A percentile compares a stretch with the other conserved stretches of the same genome.
Conservation (phyloP, 352 stramenopile species). For the Pythium scleroteichum region DNA sequence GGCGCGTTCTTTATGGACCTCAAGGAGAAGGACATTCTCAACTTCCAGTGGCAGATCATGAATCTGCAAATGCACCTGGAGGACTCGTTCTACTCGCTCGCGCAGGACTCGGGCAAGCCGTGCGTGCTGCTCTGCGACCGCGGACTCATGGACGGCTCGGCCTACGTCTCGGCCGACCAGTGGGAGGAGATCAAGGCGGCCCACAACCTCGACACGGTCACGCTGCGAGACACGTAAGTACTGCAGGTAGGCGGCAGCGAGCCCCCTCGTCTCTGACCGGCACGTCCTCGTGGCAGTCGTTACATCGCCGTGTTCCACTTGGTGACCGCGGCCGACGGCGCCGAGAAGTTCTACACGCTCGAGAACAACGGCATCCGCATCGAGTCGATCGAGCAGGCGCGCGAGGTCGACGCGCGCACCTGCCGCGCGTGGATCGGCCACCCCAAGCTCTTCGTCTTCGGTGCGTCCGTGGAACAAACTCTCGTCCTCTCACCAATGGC, state of each 20-base stretch:
- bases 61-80: constrained; percentile 85
- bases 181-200: constrained; percentile 86
- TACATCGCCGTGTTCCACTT: constrained; percentile 90
- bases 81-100: constrained; percentile 83
- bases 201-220: constrained; percentile 86
- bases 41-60: constrained; percentile 89
- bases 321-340: constrained; percentile 91
- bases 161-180: constrained; percentile 91
- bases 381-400: constrained; percentile 92
- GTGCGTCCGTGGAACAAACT: constrained; percentile 42
- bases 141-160: constrained; percentile 94
- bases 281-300: constrained; percentile 33
- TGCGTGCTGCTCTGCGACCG: constrained; percentile 96
- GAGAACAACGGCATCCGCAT: constrained; percentile 96
- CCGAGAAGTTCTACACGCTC: constrained; percentile 95
- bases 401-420: constrained; percentile 82
- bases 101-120: constrained; percentile 74
- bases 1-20: constrained; percentile 89
- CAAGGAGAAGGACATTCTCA: constrained; percentile 78
- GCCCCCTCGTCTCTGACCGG: too few relatives aligned
- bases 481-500: too few relatives aligned
- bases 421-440: constrained; percentile 82
- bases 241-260: not conserved
- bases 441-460: constrained; percentile 84
- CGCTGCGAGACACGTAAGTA: constrained; percentile 73